These are phyloP conservation scores for Gentiana macrophylla DNA, from an alignment of 257 asterid species.

Conservation along the genomic window DNA sequence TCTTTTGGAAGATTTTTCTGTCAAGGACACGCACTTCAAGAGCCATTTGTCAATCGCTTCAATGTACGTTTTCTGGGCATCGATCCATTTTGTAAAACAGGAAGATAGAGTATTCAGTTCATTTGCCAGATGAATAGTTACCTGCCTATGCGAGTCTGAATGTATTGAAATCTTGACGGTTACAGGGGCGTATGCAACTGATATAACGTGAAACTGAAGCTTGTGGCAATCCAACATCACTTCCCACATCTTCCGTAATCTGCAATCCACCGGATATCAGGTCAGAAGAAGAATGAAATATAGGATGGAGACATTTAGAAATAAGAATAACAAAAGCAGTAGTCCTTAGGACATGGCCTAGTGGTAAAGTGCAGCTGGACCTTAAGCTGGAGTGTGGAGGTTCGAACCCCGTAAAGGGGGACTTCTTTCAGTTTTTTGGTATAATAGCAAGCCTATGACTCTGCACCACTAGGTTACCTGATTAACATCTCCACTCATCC, in stretches of 20 bases:
- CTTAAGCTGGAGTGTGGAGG: no score
- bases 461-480: no score
- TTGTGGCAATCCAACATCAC: slow-evolving; percentile 71
- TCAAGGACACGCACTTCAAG: slow-evolving; percentile 50
- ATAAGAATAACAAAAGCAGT: no score
- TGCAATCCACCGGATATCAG: slow-evolving; percentile 16
- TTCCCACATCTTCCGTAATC: slow-evolving; percentile 92
- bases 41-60: slow-evolving; percentile 87
- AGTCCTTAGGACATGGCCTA: no score
- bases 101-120: slow-evolving; percentile 46
- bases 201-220: slow-evolving; percentile 69
- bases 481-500: no score
- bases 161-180: slow-evolving; percentile 36
- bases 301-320: no score
- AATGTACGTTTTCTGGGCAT: slow-evolving; percentile 59
- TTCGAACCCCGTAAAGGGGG: no score
- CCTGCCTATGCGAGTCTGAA: slow-evolving; percentile 49
- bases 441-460: no score
- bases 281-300: not conserved
- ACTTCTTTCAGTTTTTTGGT: no score
- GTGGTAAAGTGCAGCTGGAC: no score
- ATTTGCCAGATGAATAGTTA: slow-evolving; percentile 40
- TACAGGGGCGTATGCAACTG: slow-evolving; percentile 51
- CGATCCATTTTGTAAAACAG: slow-evolving; percentile 71
- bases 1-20: slow-evolving; percentile 49